Evolutionary conservation across 805 yeast species (phyloP), one percentile per base, ranked within the genome.

Genomic region (Starmerella vitae): DNA sequence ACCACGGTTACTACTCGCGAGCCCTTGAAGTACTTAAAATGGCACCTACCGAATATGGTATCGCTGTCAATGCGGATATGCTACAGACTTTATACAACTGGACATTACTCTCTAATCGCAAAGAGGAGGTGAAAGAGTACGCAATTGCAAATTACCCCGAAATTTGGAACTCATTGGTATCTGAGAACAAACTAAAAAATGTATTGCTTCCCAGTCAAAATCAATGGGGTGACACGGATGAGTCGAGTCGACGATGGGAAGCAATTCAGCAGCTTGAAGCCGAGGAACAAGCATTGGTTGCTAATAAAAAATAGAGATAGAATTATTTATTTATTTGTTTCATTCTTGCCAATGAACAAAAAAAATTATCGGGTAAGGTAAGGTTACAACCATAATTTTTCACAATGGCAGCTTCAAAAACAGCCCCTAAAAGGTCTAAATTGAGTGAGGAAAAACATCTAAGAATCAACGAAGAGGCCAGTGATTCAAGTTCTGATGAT

Each of bases 1-100:
- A 76, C 48, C 74, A 74, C 52, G 84, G 78, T 7, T 60, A 67
- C 33, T 68, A 66, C 28, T 67, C 66, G 8, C 66, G 70, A 3
- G 91, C 91, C 0, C 57, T 75, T 5, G 60, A 61, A 14, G 55
- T 74, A 20, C 64, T 72, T 3, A 61, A 64, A 17, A 63, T 62
- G 21, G 67, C 74, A 22, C 51, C 52, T 1, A 69, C 68, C 26
- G 44, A 46, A 3, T 51, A 53, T 38, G 53, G 53, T 1, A 33
- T 60, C 5, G 39, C 39, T 5, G 47, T 56, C 3, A 39, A 44
- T 7, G 46, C 41, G 9, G 50, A 50, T 5, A 46, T 58, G 3
- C 44, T 60, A 22, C 55, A 52, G 21, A 41, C 58, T 0, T 39
- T 60, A 24, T 65, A 68, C 49, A 68, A 67, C 45, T 67, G 67